phyloP scores from a whole-genome alignment of 495 filamentous ascomycete species.

The Aspergillus funiculosus region DNA sequence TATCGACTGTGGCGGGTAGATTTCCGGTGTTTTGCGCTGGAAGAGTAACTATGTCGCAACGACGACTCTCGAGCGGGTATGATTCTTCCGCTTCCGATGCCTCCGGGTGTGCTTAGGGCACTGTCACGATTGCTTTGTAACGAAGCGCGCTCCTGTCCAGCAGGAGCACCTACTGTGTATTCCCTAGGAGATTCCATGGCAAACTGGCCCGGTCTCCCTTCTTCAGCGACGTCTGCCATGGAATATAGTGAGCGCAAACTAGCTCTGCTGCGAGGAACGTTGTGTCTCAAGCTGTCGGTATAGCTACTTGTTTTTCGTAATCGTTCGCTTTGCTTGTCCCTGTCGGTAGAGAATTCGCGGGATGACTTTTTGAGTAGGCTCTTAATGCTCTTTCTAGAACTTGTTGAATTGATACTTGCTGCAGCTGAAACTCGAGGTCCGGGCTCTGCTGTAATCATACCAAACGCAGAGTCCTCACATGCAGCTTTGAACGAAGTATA shows the following conservation, averaged over 20 bases:
- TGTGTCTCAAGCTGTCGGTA: slow-evolving; percentile 35
- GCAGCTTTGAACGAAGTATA: slow-evolving; percentile 32
- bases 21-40: slow-evolving; percentile 31
- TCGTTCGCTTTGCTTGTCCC: slow-evolving; percentile 31
- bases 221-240: slow-evolving; percentile 42
- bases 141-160: slow-evolving; percentile 25
- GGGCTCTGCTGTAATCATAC: slow-evolving; percentile 41
- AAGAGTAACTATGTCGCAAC: slow-evolving; percentile 49
- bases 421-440: slow-evolving; percentile 35
- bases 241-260: slow-evolving; percentile 43
- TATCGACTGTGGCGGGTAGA: slow-evolving; percentile 38
- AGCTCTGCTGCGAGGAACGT: slow-evolving; percentile 33
- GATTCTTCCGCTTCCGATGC: slow-evolving; percentile 43
- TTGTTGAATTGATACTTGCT: slow-evolving; percentile 37
- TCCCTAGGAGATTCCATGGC: slow-evolving; percentile 21
- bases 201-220: slow-evolving; percentile 23
- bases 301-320: slow-evolving; percentile 35
- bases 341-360: slow-evolving; percentile 34
- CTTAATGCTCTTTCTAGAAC: slow-evolving; percentile 40
- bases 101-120: slow-evolving; percentile 32
- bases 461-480: slow-evolving; percentile 35
- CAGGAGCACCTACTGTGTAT: slow-evolving; percentile 21
- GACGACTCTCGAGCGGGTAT: slow-evolving; percentile 68
- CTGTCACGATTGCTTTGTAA: slow-evolving; percentile 27
- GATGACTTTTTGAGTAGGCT: slow-evolving; percentile 34